These are phyloP conservation scores for Arachis stenosperma DNA, from an alignment of 306 rosid genomes.

Conservation along the genomic window DNA sequence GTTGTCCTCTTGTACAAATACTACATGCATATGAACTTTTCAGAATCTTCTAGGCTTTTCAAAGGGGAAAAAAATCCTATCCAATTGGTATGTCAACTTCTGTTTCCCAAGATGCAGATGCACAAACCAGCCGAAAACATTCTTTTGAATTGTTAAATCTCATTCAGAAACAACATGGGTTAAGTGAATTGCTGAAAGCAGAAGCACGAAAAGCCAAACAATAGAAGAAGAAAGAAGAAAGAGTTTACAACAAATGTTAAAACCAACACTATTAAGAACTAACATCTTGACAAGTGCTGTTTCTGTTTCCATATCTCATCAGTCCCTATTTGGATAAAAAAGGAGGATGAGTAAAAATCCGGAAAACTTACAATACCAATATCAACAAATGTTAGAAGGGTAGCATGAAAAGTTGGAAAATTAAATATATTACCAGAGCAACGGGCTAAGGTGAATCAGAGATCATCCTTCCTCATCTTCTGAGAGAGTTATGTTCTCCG, in stretches of 20 bases:
- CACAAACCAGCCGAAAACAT: too few species aligned
- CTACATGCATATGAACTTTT: constrained; percentile 9
- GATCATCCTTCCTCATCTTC: constrained; percentile 56
- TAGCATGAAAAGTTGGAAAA: background rate
- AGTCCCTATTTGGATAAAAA: background rate
- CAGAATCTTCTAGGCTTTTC: background rate
- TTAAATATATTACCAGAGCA: constrained; percentile 34
- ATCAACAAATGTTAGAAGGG: background rate
- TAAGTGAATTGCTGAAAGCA: background rate
- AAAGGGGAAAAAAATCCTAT: background rate
- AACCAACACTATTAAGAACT: background rate
- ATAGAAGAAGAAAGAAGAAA: background rate
- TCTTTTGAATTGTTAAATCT: too few species aligned
- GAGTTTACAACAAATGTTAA: background rate
- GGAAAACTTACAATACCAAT: background rate
- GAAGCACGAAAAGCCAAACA: background rate
- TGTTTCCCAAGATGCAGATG: background rate
- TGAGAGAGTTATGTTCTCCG: constrained; percentile 20
- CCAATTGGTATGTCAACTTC: background rate
- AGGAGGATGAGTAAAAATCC: too few species aligned
- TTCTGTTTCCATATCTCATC: background rate
- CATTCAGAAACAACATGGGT: background rate
- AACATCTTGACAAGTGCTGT: background rate
- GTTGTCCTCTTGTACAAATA: constrained; percentile 11
- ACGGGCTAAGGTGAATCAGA: constrained; percentile 28